Base-by-base conservation (phyloP, 306 rosid genomes). In the Carpinus fangiana region DNA sequence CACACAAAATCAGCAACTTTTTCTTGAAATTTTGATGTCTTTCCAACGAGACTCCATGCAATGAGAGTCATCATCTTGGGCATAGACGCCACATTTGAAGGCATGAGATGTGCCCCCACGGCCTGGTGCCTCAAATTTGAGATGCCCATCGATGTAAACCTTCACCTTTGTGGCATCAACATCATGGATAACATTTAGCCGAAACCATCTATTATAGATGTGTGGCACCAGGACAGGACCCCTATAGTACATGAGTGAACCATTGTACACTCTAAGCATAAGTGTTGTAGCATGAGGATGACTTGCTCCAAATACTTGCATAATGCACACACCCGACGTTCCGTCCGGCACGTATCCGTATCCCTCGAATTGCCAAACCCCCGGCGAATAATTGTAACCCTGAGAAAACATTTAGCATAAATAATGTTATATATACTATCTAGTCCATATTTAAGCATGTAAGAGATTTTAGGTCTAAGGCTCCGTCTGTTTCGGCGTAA, bases 291-390 rank as follows among this genome's bases (percentile, higher is more conserved):
- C 70, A 31, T 41, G 38, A 8, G 73, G 31, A 31, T 31, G 3
- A 31, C 50, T 77, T 80, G 76, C 93, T 14, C 89, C 93, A 12
- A 89, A 89, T 16, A 89, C 80, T 81, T 89, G 93, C 87, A 83
- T 85, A 16, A 87, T 68, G 71, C 88, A 78, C 20, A 70, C 82
- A 0, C 88, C 86, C 0, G 31, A 81, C 74, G 89, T 79, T 14
- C 90, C 90, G 17, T 67, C 71, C 0, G 88, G 89, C 8, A 87
- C 82, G 10, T 84, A 83, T n/a, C 76, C 82, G 14, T 78, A 9
- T 77, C 84, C 93, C 84, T 90, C 89, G 74, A 90, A 90, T 80
- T 90, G 86, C 89, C 93, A 84, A 26, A 76, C 70, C 7, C 87
- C 89, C 3, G 86, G 82, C 4, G 83, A 73, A 70, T 86, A 90